phyloP scores from a whole-genome alignment of 306 rosid genomes.

The Prunus davidiana region DNA sequence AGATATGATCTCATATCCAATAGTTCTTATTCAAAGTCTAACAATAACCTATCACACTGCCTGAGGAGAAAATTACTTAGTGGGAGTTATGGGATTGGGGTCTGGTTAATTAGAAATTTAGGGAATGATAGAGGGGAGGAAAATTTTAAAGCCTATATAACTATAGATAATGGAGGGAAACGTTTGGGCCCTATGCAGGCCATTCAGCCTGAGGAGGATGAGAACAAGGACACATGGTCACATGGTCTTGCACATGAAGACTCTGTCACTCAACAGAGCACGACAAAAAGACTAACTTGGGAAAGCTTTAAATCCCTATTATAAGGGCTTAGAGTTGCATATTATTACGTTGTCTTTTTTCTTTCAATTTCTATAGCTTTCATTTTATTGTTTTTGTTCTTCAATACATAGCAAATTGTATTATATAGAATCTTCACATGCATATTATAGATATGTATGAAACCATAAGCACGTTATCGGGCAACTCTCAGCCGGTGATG shows the following conservation, averaged over 20 bases:
- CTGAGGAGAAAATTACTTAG: not conserved
- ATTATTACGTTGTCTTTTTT: constrained; percentile 26
- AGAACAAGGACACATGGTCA: constrained; percentile 59
- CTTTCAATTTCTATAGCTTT: not conserved
- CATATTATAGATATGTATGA: not conserved
- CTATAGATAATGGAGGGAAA: constrained; percentile 14
- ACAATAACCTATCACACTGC: not conserved
- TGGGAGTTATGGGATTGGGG: not conserved
- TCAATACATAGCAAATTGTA: not conserved
- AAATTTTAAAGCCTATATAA: not conserved
- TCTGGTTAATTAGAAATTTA: not conserved
- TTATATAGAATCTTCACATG: not conserved
- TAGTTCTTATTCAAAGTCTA: not conserved
- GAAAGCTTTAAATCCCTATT: not conserved
- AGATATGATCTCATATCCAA: too few relatives aligned
- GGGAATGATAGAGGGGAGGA: not conserved
- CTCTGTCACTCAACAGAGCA: constrained; percentile 18
- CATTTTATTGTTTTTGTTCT: constrained; percentile 1
- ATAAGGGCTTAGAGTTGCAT: constrained; percentile 11
- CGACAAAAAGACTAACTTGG: constrained; percentile 33
- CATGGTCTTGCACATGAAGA: constrained; percentile 77
- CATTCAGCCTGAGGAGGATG: constrained; percentile 32
- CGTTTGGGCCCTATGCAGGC: constrained; percentile 37
- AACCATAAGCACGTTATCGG: too few relatives aligned
- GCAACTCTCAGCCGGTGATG: too few relatives aligned